Conservation (phyloP, 2,329 filamentous ascomycete genomes). For the Davidsoniella eucalypti region DNA sequence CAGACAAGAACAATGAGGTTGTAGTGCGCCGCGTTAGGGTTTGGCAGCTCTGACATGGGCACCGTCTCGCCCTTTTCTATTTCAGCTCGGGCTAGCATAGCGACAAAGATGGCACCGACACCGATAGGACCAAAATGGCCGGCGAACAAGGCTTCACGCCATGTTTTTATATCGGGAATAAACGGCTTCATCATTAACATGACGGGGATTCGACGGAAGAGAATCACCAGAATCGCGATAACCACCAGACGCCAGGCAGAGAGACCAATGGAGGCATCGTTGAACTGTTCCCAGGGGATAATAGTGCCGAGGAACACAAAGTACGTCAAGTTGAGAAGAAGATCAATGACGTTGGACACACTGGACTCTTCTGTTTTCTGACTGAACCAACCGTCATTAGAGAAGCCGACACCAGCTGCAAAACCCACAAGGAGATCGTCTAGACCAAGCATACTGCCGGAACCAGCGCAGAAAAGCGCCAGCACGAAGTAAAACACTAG, state of each 20-base stretch:
- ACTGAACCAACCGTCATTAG: slow-evolving; percentile 96
- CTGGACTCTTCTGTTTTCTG: slow-evolving; percentile 97
- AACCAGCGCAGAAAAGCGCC: slow-evolving; percentile 87
- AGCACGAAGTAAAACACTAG: slow-evolving; percentile 97
- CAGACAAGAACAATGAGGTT: slow-evolving; percentile 74
- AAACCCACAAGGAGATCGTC: slow-evolving; percentile 94
- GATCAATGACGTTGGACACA: slow-evolving; percentile 96
- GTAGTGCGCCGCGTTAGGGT: slow-evolving; percentile 38
- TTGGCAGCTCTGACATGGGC: slow-evolving; percentile 48
- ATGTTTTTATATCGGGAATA: slow-evolving; percentile 94
- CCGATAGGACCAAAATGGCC: slow-evolving; percentile 97
- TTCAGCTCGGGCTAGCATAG: slow-evolving; percentile 84
- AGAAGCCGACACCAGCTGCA: slow-evolving; percentile 92
- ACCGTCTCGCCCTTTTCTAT: slow-evolving; percentile 62
- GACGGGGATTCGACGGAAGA: slow-evolving; percentile 89
- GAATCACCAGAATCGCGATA: slow-evolving; percentile 79
- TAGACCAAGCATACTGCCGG: slow-evolving; percentile 76
- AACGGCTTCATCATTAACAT: slow-evolving; percentile 84
- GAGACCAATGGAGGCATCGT: slow-evolving; percentile 55
- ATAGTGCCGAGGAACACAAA: slow-evolving; percentile 97
- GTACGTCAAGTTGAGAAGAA: slow-evolving; percentile 91
- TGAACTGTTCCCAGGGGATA: slow-evolving; percentile 89
- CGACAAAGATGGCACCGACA: slow-evolving; percentile 89
- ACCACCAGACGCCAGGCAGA: slow-evolving; percentile 84
- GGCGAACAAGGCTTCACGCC: slow-evolving; percentile 91